Evolutionary conservation across 225 moss, liverwort and hornwort species (phyloP).

Genomic region (Bryum argenteum): DNA sequence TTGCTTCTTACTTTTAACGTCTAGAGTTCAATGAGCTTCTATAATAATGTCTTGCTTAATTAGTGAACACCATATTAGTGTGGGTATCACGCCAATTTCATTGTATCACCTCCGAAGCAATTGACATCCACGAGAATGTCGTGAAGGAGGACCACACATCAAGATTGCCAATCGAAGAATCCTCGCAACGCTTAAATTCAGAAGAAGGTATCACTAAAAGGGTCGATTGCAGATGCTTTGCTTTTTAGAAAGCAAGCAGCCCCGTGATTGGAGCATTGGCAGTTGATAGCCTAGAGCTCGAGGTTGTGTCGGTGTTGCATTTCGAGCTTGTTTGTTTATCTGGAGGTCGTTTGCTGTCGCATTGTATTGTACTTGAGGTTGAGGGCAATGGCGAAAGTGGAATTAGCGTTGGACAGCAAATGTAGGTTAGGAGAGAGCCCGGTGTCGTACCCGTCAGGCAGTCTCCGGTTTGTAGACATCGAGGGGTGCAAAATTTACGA

Average conservation of each 20-base stretch:
- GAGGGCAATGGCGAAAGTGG: constrained; percentile 48
- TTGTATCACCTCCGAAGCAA: constrained; percentile 5
- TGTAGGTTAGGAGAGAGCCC: constrained; percentile 58
- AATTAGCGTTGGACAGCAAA: constrained; percentile 50
- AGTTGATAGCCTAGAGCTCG: background rate
- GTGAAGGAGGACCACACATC: constrained; percentile 33
- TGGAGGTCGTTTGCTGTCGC: background rate
- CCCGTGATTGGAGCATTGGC: background rate
- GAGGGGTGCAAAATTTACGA: constrained; percentile 45
- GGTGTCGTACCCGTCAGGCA: constrained; percentile 50
- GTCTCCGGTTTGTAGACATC: constrained; percentile 52
- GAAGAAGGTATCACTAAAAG: constrained; percentile 2
- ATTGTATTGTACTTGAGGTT: background rate
- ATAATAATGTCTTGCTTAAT: no score
- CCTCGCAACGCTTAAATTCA: background rate
- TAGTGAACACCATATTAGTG: no score
- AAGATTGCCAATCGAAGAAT: constrained; percentile 10
- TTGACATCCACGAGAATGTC: constrained; percentile 26
- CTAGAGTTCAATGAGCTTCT: no score
- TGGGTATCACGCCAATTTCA: no score
- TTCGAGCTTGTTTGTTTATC: background rate
- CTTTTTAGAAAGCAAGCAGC: background rate
- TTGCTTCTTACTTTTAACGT: no score
- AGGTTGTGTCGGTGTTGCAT: background rate
- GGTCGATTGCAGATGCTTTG: constrained; percentile 3